These are phyloP conservation scores for Besnoitia besnoiti DNA, from an alignment of 169 alveolate genomes.

Conservation along the genomic window DNA sequence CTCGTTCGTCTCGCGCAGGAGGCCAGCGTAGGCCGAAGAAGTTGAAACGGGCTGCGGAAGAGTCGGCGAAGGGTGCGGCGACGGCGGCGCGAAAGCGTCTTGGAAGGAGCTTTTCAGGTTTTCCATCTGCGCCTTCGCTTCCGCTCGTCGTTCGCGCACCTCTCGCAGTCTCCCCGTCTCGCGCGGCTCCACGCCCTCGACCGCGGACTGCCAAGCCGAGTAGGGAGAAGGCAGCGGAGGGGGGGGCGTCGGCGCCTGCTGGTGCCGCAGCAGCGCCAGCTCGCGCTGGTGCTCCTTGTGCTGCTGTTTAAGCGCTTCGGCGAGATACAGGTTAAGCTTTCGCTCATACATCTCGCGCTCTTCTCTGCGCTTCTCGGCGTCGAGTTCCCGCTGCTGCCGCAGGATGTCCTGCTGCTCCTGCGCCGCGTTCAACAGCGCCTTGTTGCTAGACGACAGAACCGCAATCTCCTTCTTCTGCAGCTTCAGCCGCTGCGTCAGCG, in stretches of 20 bases:
- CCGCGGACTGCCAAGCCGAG: background rate
- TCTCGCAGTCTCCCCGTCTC: background rate
- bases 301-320: background rate
- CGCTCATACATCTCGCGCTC: background rate
- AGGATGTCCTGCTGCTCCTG: conserved; percentile 57
- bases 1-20: background rate
- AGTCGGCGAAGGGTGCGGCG: background rate
- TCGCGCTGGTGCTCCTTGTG: background rate
- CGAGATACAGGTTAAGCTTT: background rate
- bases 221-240: background rate
- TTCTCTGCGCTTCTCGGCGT: background rate
- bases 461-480: conserved; percentile 21
- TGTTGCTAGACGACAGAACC: conserved; percentile 16
- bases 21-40: background rate
- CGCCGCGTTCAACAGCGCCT: conserved; percentile 41
- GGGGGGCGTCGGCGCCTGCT: background rate
- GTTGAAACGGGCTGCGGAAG: background rate
- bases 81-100: background rate
- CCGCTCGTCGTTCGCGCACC: background rate
- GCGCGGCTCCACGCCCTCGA: background rate
- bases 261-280: background rate
- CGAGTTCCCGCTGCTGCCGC: conserved; percentile 44
- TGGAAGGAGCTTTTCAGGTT: background rate
- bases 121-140: background rate
- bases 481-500: conserved; percentile 44